Conservation (phyloP, 1,284 basidiomycete species). For the Tilletia indica region DNA sequence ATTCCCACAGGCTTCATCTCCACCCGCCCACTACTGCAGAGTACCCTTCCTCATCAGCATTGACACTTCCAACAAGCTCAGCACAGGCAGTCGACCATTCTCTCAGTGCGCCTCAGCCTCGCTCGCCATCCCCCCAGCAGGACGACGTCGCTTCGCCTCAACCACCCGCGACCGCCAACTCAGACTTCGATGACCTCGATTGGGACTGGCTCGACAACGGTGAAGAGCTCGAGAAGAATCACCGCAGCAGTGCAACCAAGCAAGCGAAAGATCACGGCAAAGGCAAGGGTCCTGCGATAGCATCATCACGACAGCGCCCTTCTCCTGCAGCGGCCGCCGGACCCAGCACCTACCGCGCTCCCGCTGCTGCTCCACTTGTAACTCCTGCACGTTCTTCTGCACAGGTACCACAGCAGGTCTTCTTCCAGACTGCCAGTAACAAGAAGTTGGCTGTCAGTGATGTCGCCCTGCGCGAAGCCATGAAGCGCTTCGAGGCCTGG, state of each 20-base stretch:
- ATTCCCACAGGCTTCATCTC: too few species aligned
- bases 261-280: not conserved
- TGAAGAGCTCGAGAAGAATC: not conserved
- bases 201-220: slow-evolving; percentile 16
- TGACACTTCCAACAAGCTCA: not conserved
- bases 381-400: slow-evolving; percentile 1
- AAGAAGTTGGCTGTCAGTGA: slow-evolving; percentile 14
- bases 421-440: slow-evolving; percentile 16
- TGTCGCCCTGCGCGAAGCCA: not conserved
- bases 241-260: not conserved
- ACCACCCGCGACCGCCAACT: not conserved
- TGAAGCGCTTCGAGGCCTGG: not conserved
- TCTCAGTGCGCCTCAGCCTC: too few species aligned
- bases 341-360: not conserved
- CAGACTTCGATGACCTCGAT: slow-evolving; percentile 17
- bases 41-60: too few species aligned
- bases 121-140: not conserved
- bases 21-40: too few species aligned
- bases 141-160: not conserved
- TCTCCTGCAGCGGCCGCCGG: not conserved
- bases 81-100: not conserved
- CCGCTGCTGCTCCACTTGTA: not conserved
- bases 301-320: too few species aligned
- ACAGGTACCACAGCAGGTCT: slow-evolving; percentile 8
- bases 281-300: not conserved